Conservation (phyloP, 441 rosid genomes). For the Mallotus repandus region DNA sequence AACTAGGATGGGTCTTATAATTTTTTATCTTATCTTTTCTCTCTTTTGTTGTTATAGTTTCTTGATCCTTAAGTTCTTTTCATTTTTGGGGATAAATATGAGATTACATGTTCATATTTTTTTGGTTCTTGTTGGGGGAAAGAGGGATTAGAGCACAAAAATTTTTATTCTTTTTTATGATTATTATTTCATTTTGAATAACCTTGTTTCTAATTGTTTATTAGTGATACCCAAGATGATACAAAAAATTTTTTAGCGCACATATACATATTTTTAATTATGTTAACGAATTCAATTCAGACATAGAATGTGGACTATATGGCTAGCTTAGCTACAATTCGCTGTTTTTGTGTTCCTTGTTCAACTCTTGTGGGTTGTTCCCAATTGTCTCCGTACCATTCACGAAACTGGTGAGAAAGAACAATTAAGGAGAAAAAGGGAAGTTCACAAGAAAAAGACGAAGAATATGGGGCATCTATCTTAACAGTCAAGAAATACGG, state of each 20-base stretch:
- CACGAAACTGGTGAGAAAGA: background rate
- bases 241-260: no score
- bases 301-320: no score
- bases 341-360: background rate
- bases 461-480: background rate
- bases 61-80: background rate
- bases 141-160: conserved; percentile 15
- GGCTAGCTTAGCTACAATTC: background rate
- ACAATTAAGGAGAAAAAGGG: background rate
- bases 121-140: conserved; percentile 16
- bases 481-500: conserved; percentile 46
- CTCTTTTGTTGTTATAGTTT: background rate
- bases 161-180: conserved; percentile 27
- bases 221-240: conserved; percentile 15
- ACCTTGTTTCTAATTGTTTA: conserved; percentile 15
- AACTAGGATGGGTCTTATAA: conserved; percentile 14
- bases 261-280: no score
- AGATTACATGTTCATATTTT: conserved; percentile 37
- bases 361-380: background rate
- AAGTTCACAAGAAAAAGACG: background rate
- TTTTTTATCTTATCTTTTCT: background rate
- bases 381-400: background rate
- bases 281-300: background rate
- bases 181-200: conserved; percentile 25
- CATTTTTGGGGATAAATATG: conserved; percentile 17